Evolutionary conservation across 768 basidiomycete species (phyloP), one percentile per base, ranked within the genome.

Genomic region (Russula compacta): DNA sequence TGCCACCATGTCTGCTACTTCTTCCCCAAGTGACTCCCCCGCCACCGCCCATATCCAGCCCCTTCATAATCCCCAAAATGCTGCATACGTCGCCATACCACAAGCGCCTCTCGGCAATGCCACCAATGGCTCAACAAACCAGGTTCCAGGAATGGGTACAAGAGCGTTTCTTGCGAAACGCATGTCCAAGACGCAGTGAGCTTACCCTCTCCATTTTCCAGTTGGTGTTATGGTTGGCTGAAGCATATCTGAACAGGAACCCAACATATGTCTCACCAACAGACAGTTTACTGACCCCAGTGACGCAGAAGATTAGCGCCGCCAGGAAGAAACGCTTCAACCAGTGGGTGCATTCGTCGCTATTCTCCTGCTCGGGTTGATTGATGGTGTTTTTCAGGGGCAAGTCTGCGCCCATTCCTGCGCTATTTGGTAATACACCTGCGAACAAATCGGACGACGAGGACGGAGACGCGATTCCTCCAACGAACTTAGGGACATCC

Each of bases 141-240:
- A 80, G 62, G 83, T 77, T 14, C 82, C 81, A 36, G 86, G 86
- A 38, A 82, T 93, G 80, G 94, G 92, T 15, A 86, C 89, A 53
- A 97, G 92, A 72, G 93, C 95, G 1, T 80, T 99, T 42, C 74
- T 99, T 24, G 92, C 90, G 11, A 98, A 97, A 81, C 91, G 85
- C 77, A 81, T 98, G 82, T 89, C 92, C 44, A 95, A 92, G 74
- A 82, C 77, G 69, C 83, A 83, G 95, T 95, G 59, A 70, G 92
- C 81, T 32, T 33, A 44, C 39, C 36, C 38, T n/a, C 56, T 56
- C 32, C 46, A 21, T 63, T 64, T 11, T 62, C 56, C 49, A 44
- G 51, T 29, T 50, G 35, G 36, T 33, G 38, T 53, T 36, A 47
- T 33, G 14, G 17, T 19, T 35, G 4, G 3, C 46, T 54, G 8